A percentile compares a stretch with the other conserved stretches of the same genome.
These are phyloP conservation scores for Rutidosis leptorrhynchoides DNA, from an alignment of 129 eudicot genomes.

Conservation along the genomic window DNA sequence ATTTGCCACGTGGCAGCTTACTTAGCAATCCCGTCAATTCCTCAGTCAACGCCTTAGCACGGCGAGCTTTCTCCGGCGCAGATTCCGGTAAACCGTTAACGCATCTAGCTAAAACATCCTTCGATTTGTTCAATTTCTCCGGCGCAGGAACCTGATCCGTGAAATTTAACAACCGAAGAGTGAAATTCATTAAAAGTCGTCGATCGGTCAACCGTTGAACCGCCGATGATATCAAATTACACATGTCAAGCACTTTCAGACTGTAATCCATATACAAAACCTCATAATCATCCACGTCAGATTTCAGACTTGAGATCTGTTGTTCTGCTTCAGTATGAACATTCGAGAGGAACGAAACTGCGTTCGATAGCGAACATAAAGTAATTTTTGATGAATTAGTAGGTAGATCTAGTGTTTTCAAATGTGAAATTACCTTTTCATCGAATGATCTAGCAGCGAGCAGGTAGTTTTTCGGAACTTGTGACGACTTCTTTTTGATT, in stretches of 20 bases:
- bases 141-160: constrained; percentile 19
- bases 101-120: constrained; percentile 24
- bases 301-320: constrained; percentile 33
- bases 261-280: constrained; percentile 42
- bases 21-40: constrained; percentile 28
- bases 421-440: constrained; percentile 32
- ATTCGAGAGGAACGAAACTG: constrained; percentile 34
- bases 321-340: constrained; percentile 38
- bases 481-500: constrained; percentile 16
- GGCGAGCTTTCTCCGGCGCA: constrained; percentile 28
- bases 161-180: constrained; percentile 29
- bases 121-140: constrained; percentile 37
- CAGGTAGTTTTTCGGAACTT: constrained; percentile 32
- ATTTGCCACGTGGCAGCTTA: constrained; percentile 30
- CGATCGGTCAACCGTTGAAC: constrained; percentile 35
- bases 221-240: constrained; percentile 43
- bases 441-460: constrained; percentile 32
- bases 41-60: constrained; percentile 30
- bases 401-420: constrained; percentile 26
- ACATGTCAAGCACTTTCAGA: constrained; percentile 40
- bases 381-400: constrained; percentile 13
- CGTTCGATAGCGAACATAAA: constrained; percentile 32
- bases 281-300: constrained; percentile 27
- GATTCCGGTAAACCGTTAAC: constrained; percentile 10
- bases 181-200: constrained; percentile 37